Evolutionary conservation across 1,139 yeast genomes (phyloP).

Genomic region (Suhomyces guaymorum): DNA sequence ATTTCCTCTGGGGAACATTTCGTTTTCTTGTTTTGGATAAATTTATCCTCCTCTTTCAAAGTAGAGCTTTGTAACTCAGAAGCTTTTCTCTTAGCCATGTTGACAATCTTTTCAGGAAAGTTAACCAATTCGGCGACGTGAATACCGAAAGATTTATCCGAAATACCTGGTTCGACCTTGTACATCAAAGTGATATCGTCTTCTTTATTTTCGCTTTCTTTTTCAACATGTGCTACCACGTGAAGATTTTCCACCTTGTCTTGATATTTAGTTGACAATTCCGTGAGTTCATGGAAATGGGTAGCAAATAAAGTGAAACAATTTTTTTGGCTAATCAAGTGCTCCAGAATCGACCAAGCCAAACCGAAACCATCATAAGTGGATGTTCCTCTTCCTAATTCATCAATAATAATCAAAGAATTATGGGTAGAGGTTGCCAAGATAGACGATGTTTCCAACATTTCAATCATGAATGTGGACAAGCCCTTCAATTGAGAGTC

Average conservation of each 20-base stretch:
- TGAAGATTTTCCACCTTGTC: constrained; percentile 73
- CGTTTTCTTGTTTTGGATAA: constrained; percentile 47
- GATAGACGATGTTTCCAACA: constrained; percentile 94
- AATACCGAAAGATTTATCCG: constrained; percentile 94
- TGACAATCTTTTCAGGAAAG: constrained; percentile 83
- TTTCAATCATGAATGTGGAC: constrained; percentile 96
- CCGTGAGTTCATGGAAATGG: constrained; percentile 93
- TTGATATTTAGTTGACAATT: constrained; percentile 60
- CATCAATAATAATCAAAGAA: constrained; percentile 89
- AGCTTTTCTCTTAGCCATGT: constrained; percentile 95
- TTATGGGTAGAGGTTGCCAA: constrained; percentile 81
- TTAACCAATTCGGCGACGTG: constrained; percentile 96
- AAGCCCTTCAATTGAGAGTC: constrained; percentile 96
- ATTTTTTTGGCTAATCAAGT: constrained; percentile 65
- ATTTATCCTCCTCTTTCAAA: constrained; percentile 40
- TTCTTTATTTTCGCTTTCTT: constrained; percentile 31
- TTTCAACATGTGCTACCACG: constrained; percentile 88
- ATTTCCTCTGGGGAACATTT: constrained; percentile 59
- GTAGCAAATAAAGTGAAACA: constrained; percentile 93
- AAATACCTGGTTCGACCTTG: constrained; percentile 87
- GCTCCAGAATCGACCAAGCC: constrained; percentile 95
- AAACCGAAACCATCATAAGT: constrained; percentile 97
- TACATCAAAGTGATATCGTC: constrained; percentile 86
- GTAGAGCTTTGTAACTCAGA: constrained; percentile 75
- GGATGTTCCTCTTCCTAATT: constrained; percentile 93